Conservation (phyloP, 345 rosid genomes). For the Citrus trifoliata region DNA sequence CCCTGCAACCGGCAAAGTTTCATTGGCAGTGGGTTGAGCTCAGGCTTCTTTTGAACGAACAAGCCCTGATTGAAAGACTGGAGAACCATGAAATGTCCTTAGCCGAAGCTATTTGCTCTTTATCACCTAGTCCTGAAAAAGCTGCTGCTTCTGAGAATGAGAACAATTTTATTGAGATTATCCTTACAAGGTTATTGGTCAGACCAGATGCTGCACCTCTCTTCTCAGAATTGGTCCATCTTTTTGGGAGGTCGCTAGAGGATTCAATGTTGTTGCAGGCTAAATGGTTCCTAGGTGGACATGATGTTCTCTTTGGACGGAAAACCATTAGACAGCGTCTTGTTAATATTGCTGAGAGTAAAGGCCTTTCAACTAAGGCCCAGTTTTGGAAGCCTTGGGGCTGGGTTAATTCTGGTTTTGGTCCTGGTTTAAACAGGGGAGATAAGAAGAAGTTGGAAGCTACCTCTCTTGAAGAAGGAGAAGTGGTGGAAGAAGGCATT, state of each 20-base stretch:
- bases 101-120: constrained; percentile 71
- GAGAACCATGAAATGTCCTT: constrained; percentile 67
- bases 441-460: constrained; percentile 64
- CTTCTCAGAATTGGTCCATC: constrained; percentile 91
- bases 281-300: constrained; percentile 89
- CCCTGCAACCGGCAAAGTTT: constrained; percentile 93
- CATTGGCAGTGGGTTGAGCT: constrained; percentile 99
- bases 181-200: constrained; percentile 90
- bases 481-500: constrained; percentile 71
- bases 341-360: constrained; percentile 70
- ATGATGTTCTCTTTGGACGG: constrained; percentile 85
- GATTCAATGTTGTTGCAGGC: constrained; percentile 91
- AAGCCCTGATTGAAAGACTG: constrained; percentile 80
- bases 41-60: constrained; percentile 94
- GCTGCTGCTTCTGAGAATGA: constrained; percentile 85
- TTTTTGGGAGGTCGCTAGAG: constrained; percentile 93
- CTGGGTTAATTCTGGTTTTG: constrained; percentile 55
- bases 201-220: constrained; percentile 97
- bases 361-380: constrained; percentile 66
- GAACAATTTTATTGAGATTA: constrained; percentile 77
- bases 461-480: constrained; percentile 86
- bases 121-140: constrained; percentile 69
- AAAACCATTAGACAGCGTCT: constrained; percentile 89
- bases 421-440: constrained; percentile 36
- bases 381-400: constrained; percentile 97